Percentiles rank a stretch among this genome's conserved stretches.
phyloP scores from a whole-genome alignment of 306 rosid genomes.

The Pyrus bretschneideri region DNA sequence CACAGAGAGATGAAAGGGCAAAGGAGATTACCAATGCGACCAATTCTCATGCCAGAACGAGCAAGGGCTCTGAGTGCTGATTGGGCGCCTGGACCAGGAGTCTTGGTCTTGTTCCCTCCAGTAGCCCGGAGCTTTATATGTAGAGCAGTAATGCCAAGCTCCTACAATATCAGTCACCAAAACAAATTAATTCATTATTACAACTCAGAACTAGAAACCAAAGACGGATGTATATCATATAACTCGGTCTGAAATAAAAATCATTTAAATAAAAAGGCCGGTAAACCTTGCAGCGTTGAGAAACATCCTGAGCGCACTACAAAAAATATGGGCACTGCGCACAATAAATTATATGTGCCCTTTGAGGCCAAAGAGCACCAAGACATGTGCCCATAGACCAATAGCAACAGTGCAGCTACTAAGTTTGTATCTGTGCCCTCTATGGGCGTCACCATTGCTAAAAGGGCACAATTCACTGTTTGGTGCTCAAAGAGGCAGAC shows the following conservation, averaged over 20 bases:
- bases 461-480: too few relatives aligned
- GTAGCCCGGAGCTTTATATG: constrained; percentile 55
- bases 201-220: neutral
- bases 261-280: neutral
- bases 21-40: constrained; percentile 37
- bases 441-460: too few relatives aligned
- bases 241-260: neutral
- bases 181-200: neutral
- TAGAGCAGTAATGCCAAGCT: constrained; percentile 52
- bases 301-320: constrained; percentile 58
- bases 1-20: neutral
- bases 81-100: constrained; percentile 57
- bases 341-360: too few relatives aligned
- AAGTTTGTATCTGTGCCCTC: too few relatives aligned
- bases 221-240: neutral
- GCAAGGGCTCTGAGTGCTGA: constrained; percentile 56
- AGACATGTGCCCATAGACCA: too few relatives aligned
- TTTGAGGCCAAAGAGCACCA: too few relatives aligned
- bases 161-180: constrained; percentile 10
- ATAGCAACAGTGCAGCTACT: too few relatives aligned
- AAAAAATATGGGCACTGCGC: too few relatives aligned
- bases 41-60: constrained; percentile 55
- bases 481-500: too few relatives aligned
- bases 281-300: constrained; percentile 70
- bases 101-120: constrained; percentile 54